Base-by-base conservation (phyloP, 2,329 filamentous ascomycete genomes). In the Monosporascus sp. region DNA sequence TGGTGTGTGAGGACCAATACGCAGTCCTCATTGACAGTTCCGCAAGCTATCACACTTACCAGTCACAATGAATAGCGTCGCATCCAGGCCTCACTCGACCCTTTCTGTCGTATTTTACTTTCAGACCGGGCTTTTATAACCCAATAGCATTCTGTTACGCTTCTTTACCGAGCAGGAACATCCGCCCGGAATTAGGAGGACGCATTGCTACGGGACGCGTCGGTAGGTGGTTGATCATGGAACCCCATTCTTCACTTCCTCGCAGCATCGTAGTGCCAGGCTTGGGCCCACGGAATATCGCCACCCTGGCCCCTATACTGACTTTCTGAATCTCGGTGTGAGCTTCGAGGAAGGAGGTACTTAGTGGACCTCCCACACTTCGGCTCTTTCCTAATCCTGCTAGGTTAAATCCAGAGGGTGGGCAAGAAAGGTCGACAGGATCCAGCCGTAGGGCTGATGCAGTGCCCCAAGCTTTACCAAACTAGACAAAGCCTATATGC, bases 361-460 rank as follows among this genome's bases (percentile, higher is more conserved):
- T 17, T 26, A 28, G 22, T 28, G 43, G 14, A 45, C 24, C 43
- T 17, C 43, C 43, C 17, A 46, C 14, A 46, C 24, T 17, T 26
- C 43, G 22, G 22, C 24, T 46, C 43, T 46, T 28, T 18, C 43
- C 43, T 46, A 46, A 46, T 46, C 22, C 24, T 46, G 22, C 20
- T 28, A 14, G 43, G 24, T 46, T 31, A 24, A 24, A 15, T 14
- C 24, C 6, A 28, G 15, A 28, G 43, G 11, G 7, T n/a, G 38
- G 38, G 2, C 47, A 37, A 52, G 55, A 53, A 52, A 52, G 51
- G 52, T 52, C 49, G 49, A 52, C 51, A 51, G 54, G 55, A 57
- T 61, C 57, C 59, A 58, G 41, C 58, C 55, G 51, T 61, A 61
- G 59, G 59, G 59, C 59, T 61, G 59, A 61, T 50, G 57, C 50